Conservation (phyloP, 495 filamentous ascomycete genomes). For the Durotheca rogersii region DNA sequence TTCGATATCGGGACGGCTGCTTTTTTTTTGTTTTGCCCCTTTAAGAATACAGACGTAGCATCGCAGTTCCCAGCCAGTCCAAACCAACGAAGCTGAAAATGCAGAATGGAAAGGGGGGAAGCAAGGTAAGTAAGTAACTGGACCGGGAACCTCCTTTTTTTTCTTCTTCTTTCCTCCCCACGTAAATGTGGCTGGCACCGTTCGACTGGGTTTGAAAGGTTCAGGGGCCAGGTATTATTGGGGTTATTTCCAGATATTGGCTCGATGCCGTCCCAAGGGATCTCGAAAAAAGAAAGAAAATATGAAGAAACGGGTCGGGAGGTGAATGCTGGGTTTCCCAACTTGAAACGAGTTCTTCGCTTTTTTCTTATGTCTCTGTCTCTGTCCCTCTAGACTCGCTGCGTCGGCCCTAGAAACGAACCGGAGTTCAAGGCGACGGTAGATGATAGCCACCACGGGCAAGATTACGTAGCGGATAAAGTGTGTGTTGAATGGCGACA, state of each 20-base stretch:
- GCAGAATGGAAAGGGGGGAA: neutral
- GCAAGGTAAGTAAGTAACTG: conserved; percentile 1
- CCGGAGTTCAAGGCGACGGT: conserved; percentile 27
- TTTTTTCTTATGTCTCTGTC: too few species aligned
- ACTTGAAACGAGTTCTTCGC: conserved; percentile 18
- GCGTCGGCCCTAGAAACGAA: conserved; percentile 16
- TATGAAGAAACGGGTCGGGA: conserved; percentile 8
- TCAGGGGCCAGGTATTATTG: conserved; percentile 3
- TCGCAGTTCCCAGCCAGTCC: conserved; percentile 6
- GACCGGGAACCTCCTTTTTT: conserved; percentile 1
- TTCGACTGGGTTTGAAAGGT: neutral
- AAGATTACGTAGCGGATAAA: conserved; percentile 30
- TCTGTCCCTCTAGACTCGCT: too few species aligned
- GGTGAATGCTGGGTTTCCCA: conserved; percentile 14
- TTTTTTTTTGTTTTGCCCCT: too few species aligned
- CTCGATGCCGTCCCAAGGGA: conserved; percentile 16
- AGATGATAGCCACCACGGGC: conserved; percentile 10
- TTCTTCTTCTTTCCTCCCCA: neutral
- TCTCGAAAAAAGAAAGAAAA: conserved; percentile 13
- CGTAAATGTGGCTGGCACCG: neutral
- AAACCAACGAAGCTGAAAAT: conserved; percentile 7
- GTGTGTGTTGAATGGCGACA: conserved; percentile 26
- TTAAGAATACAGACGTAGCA: neutral
- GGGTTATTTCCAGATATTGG: neutral
- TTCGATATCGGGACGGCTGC: conserved; percentile 3